Conservation (phyloP, 192 early-diverging fungal species). For the Entomortierella lignicola region DNA sequence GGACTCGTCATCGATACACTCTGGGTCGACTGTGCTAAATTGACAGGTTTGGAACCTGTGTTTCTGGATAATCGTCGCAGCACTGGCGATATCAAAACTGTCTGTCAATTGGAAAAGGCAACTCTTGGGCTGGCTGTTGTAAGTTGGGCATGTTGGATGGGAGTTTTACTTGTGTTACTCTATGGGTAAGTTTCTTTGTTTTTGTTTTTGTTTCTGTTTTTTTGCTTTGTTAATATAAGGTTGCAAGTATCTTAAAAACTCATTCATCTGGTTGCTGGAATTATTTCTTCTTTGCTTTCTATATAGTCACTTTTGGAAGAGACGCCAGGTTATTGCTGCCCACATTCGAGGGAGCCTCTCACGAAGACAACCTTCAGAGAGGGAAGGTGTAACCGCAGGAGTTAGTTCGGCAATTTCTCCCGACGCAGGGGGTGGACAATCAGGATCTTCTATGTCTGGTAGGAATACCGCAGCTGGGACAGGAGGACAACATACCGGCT, state of each 20-base stretch:
- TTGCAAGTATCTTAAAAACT: no score
- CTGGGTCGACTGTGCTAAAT: constrained; percentile 33
- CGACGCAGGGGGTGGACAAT: constrained; percentile 5
- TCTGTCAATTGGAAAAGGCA: constrained; percentile 43
- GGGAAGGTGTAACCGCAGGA: constrained; percentile 10
- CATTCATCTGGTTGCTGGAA: no score
- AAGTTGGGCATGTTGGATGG: constrained; percentile 53
- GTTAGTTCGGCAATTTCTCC: constrained; percentile 24
- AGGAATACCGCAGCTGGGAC: no score
- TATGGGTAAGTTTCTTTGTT: constrained; percentile 34
- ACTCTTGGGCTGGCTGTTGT: constrained; percentile 36
- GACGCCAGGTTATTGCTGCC: constrained; percentile 34
- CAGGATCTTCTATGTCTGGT: constrained; percentile 13
- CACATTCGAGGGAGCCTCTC: constrained; percentile 24
- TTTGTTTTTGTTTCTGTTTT: constrained; percentile 6
- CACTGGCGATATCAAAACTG: constrained; percentile 6
- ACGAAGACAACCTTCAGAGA: constrained; percentile 1
- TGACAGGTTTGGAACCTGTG: constrained; percentile 24
- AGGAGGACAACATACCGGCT: no score
- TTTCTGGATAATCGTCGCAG: constrained; percentile 15
- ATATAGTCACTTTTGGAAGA: constrained; percentile 50
- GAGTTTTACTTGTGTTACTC: constrained; percentile 37
- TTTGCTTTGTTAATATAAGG: constrained; percentile 8
- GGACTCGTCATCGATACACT: constrained; percentile 43
- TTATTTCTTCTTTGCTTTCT: no score